These are phyloP conservation scores for Gastroboletus turbinatus DNA, from an alignment of 1,284 basidiomycete genomes.

Conservation along the genomic window DNA sequence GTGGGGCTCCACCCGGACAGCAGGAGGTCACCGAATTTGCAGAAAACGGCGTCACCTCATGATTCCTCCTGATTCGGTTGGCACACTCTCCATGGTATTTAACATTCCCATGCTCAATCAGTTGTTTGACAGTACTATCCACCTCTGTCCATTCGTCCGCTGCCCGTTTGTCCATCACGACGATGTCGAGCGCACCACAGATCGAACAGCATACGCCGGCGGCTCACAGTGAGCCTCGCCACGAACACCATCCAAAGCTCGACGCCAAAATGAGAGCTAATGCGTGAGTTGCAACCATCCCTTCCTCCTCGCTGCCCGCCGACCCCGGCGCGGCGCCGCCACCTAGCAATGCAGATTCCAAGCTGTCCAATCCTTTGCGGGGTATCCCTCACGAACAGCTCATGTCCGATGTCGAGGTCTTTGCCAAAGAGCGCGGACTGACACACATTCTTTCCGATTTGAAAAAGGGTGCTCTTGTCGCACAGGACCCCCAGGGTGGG, in stretches of 20 bases:
- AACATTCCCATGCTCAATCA: conserved; percentile 4
- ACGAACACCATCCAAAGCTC: conserved; percentile 13
- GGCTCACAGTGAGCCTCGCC: background rate
- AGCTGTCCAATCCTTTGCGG: conserved; percentile 58
- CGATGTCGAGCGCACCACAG: conserved; percentile 27
- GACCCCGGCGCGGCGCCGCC: background rate
- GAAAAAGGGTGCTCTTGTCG: conserved; percentile 64
- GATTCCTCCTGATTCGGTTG: conserved; percentile 2
- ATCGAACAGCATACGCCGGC: conserved; percentile 14
- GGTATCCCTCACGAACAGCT: conserved; percentile 57
- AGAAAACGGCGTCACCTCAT: conserved; percentile 11
- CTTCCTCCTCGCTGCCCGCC: background rate
- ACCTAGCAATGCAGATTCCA: conserved; percentile 42
- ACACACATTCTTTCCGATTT: conserved; percentile 51
- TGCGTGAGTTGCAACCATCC: conserved; percentile 12
- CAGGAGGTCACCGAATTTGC: background rate
- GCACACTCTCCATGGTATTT: conserved; percentile 17
- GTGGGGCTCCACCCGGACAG: conserved; percentile 10
- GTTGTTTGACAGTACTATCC: background rate
- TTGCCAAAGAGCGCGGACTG: conserved; percentile 54
- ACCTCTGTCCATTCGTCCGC: background rate
- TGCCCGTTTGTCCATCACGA: background rate
- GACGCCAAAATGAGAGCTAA: conserved; percentile 20
- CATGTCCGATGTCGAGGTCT: conserved; percentile 52
- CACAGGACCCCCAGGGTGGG: conserved; percentile 48